Percentiles rank a stretch among this genome's conserved stretches.
Evolutionary conservation across 257 asterid genomes (phyloP).

Genomic region (Solanum sejunctum): DNA sequence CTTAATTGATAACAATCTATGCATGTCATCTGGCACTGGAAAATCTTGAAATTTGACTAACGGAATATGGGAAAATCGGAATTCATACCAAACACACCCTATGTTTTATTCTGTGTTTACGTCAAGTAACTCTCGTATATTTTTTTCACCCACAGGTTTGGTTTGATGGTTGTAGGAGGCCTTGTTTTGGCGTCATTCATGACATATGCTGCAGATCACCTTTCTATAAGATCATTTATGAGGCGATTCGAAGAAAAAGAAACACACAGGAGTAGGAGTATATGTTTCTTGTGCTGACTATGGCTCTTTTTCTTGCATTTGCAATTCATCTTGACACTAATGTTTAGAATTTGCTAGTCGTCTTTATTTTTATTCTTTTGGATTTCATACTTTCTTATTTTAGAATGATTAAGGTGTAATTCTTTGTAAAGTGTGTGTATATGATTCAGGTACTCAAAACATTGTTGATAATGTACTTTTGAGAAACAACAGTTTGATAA

Average conservation of each 20-base stretch:
- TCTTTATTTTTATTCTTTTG: background rate
- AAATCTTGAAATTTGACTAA: background rate
- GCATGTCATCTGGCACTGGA: background rate
- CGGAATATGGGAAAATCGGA: no score
- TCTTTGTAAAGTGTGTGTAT: background rate
- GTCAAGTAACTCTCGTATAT: background rate
- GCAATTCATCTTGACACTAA: constrained; percentile 11
- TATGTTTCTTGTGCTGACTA: constrained; percentile 43
- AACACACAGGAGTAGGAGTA: constrained; percentile 30
- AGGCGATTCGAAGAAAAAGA: constrained; percentile 71
- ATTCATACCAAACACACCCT: background rate
- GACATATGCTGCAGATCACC: constrained; percentile 77
- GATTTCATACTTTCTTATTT: background rate
- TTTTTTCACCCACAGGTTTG: constrained; percentile 42
- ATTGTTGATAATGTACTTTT: background rate
- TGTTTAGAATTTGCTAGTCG: constrained; percentile 4
- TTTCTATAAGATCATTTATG: constrained; percentile 46
- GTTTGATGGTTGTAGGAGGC: constrained; percentile 68
- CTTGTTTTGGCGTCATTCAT: constrained; percentile 57
- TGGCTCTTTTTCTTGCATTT: background rate
- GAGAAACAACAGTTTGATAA: background rate
- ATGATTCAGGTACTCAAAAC: background rate
- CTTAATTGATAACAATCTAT: background rate
- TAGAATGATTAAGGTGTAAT: background rate
- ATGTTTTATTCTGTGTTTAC: background rate